Evolutionary conservation across 2,329 filamentous ascomycete species (phyloP).

Genomic region (Sporothrix sp.): DNA sequence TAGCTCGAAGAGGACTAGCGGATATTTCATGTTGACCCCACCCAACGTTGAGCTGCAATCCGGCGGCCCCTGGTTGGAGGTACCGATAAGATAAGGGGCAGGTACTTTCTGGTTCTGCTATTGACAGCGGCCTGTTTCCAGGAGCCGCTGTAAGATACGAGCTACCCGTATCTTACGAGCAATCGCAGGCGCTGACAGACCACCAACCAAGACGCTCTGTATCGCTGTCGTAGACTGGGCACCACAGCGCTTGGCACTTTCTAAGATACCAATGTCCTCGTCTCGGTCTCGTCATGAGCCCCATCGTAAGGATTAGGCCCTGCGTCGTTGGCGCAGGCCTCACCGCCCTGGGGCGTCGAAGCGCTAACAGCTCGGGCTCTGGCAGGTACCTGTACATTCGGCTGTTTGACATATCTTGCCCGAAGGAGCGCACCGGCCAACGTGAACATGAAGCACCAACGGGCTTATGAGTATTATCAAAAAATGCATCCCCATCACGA

Average conservation of each 20-base stretch:
- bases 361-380: not conserved
- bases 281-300: not conserved
- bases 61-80: not conserved
- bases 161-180: no score
- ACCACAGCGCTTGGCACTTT: no score
- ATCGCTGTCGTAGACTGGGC: no score
- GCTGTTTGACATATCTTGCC: not conserved
- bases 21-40: conserved; percentile 7
- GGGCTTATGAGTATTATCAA: no score
- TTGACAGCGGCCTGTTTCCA: no score
- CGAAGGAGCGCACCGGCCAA: no score
- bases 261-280: no score
- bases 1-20: conserved; percentile 2
- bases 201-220: no score
- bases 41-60: conserved; percentile 14
- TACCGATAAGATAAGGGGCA: conserved; percentile 16
- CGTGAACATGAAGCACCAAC: no score
- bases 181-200: no score
- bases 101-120: not conserved
- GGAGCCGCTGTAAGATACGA: no score
- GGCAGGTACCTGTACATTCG: conserved; percentile 1
- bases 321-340: conserved; percentile 1
- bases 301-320: not conserved
- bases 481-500: no score
- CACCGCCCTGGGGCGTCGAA: not conserved